These are phyloP conservation scores for Epichloe gansuensis DNA, from an alignment of 2,329 filamentous ascomycete genomes.

Conservation along the genomic window DNA sequence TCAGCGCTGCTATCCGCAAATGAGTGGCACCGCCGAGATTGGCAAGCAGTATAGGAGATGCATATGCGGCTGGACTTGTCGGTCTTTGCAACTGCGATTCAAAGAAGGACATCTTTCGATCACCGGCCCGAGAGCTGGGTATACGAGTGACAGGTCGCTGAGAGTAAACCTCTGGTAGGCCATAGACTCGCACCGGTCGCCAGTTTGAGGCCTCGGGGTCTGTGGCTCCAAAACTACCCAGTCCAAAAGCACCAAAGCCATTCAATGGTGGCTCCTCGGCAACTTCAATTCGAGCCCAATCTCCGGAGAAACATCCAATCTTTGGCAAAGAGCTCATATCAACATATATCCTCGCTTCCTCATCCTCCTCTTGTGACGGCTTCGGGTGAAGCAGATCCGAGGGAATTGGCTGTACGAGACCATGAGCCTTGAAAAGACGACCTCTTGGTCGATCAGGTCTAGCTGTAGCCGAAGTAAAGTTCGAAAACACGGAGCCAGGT, in stretches of 20 bases:
- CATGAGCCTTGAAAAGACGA: slow-evolving; percentile 74
- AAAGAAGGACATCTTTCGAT: slow-evolving; percentile 48
- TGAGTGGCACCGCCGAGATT: slow-evolving; percentile 74
- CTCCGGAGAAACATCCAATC: slow-evolving; percentile 92
- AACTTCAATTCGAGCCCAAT: slow-evolving; percentile 82
- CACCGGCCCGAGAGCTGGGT: slow-evolving; percentile 39
- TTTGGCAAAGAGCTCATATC: slow-evolving; percentile 76
- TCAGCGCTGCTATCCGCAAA: slow-evolving; percentile 63
- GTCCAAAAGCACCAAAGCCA: slow-evolving; percentile 53
- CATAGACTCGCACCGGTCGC: slow-evolving; percentile 81
- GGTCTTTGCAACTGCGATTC: slow-evolving; percentile 55
- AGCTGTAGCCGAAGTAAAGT: slow-evolving; percentile 73
- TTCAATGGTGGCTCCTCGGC: slow-evolving; percentile 60
- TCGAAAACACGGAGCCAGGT: slow-evolving; percentile 81
- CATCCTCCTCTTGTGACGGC: slow-evolving; percentile 65
- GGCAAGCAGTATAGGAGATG: slow-evolving; percentile 75
- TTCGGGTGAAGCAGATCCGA: slow-evolving; percentile 75
- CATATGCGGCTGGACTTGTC: slow-evolving; percentile 51
- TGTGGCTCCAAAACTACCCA: slow-evolving; percentile 44
- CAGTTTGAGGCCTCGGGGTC: slow-evolving; percentile 54
- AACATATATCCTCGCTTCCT: slow-evolving; percentile 81
- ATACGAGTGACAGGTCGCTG: slow-evolving; percentile 49
- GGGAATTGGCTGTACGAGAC: slow-evolving; percentile 58
- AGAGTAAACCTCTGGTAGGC: slow-evolving; percentile 65
- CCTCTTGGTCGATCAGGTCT: slow-evolving; percentile 60